Percentiles rank a stretch among this genome's conserved stretches.
phyloP scores from a whole-genome alignment of 2,329 filamentous ascomycete species.

The Tolypocladium nubicola region DNA sequence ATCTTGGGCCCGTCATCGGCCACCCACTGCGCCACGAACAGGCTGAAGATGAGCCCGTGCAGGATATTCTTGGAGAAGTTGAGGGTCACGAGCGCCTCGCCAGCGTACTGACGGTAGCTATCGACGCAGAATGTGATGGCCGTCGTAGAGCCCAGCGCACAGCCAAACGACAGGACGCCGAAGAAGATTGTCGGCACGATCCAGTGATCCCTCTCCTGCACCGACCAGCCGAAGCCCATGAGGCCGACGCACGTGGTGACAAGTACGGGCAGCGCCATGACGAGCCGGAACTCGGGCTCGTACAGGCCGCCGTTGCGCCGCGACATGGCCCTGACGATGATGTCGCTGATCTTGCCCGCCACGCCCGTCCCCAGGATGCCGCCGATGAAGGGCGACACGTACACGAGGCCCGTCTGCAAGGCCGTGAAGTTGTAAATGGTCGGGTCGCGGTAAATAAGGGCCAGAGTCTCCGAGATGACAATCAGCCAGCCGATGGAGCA shows the following conservation, averaged over 20 bases:
- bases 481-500: constrained; percentile 93
- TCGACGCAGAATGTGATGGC: constrained; percentile 92
- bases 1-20: constrained; percentile 60
- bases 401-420: constrained; percentile 74
- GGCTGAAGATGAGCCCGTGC: constrained; percentile 77
- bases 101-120: constrained; percentile 85
- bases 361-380: constrained; percentile 86
- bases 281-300: constrained; percentile 83
- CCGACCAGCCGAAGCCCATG: constrained; percentile 96
- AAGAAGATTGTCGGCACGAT: constrained; percentile 93
- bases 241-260: constrained; percentile 73
- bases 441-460: constrained; percentile 63
- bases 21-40: constrained; percentile 85
- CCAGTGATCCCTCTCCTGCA: constrained; percentile 63
- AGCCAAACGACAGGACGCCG: constrained; percentile 84
- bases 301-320: constrained; percentile 85
- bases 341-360: constrained; percentile 76
- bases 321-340: constrained; percentile 74
- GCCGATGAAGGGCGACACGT: constrained; percentile 81
- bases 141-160: constrained; percentile 80
- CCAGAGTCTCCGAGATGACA: constrained; percentile 80
- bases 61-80: constrained; percentile 94
- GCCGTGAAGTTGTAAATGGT: constrained; percentile 70
- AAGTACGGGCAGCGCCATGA: constrained; percentile 76
- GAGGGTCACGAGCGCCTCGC: constrained; percentile 85